Evolutionary conservation across 257 asterid genomes (phyloP).

Genomic region (Forsythia viridissima): DNA sequence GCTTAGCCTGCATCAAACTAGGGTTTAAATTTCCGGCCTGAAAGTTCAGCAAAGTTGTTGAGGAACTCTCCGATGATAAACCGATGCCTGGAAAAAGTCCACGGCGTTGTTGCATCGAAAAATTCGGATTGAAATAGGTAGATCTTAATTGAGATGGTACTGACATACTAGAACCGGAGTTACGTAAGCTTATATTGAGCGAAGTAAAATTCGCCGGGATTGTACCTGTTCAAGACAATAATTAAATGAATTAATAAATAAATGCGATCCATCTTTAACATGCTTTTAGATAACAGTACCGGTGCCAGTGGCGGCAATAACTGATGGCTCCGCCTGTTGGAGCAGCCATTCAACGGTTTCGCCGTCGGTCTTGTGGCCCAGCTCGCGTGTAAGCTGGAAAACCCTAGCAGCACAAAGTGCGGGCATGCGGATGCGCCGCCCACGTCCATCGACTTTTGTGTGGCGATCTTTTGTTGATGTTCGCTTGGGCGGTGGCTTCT

Average conservation of each 20-base stretch:
- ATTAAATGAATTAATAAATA: background rate
- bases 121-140: constrained; percentile 61
- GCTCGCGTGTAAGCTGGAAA: constrained; percentile 89
- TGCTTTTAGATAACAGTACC: constrained; percentile 29
- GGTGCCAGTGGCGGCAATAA: constrained; percentile 94
- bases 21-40: constrained; percentile 57
- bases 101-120: constrained; percentile 56
- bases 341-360: constrained; percentile 92
- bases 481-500: constrained; percentile 71
- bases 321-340: constrained; percentile 95
- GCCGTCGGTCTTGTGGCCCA: constrained; percentile 94
- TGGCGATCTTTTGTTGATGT: constrained; percentile 91
- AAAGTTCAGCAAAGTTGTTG: constrained; percentile 63
- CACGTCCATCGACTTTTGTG: constrained; percentile 91
- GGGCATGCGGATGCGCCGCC: constrained; percentile 96
- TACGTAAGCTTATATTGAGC: constrained; percentile 75
- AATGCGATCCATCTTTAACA: no score
- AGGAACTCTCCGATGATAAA: constrained; percentile 52
- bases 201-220: constrained; percentile 96
- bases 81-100: constrained; percentile 49
- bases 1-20: constrained; percentile 58
- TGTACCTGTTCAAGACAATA: constrained; percentile 28
- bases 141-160: constrained; percentile 89
- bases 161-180: constrained; percentile 94
- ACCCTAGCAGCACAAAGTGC: constrained; percentile 97